Base-by-base conservation (phyloP, 176 grass and related monocot species). In the Phoenix dactylifera region DNA sequence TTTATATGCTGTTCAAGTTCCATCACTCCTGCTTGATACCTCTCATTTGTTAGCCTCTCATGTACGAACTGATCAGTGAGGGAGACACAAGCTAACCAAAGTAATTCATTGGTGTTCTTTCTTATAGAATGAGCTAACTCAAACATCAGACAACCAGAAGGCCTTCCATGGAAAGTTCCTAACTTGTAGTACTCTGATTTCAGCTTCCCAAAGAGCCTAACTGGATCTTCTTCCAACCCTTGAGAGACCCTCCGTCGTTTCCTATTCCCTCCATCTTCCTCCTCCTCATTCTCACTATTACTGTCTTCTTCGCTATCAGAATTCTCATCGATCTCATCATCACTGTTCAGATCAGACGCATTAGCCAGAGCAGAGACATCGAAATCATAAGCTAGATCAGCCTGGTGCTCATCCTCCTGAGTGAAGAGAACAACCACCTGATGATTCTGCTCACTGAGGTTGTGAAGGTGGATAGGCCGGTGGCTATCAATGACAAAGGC, bases 1-100 rank as follows among this genome's bases (percentile, higher is more conserved):
- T 90, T 96, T 58, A 96, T 80, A 72, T 96, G 86, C 26, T 96
- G 91, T 66, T 96, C 91, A 3, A 96, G 79, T 75, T 96, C 83
- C 92, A 96, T 96, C 16, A 85, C 83, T 0, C 76, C 80, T 5
- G 80, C 71, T 76, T 90, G 83, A 69, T 96, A 96, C 17, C 92
- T 72, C 84, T 96, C 86, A 62, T 87, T 90, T 64, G 91, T 90
- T 75, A 96, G 77, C 53, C 83, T 79, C 58, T 96, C 87, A 63
- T 96, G 92, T 7, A 96, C 80, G 63, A 96, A 96, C 74, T 96
- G 92, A 67, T 96, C 91, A 7, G 83, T 85, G 23, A 90, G 83
- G 25, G 83, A 79, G 58, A 96, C 80, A 75, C 91, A 96, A 56
- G 86, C 83, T 23, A 96, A 61, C 91, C 91, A 96, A 35, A 96